These are phyloP conservation scores for Cairneyella variabilis DNA, from an alignment of 495 filamentous ascomycete species.

Conservation along the genomic window DNA sequence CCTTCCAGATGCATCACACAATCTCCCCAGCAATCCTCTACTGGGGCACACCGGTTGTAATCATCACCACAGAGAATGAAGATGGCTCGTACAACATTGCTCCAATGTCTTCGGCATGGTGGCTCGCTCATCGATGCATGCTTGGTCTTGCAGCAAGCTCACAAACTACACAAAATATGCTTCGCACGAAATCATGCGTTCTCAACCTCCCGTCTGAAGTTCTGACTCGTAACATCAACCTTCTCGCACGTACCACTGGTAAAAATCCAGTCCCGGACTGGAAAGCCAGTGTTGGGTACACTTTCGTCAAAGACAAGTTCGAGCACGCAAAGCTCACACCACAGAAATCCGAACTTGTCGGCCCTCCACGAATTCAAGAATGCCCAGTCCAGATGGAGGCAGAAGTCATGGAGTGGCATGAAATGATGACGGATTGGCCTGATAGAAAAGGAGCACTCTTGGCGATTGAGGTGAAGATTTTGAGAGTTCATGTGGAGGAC, in stretches of 20 bases:
- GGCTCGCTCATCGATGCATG: slow-evolving; percentile 42
- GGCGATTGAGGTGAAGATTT: slow-evolving; percentile 32
- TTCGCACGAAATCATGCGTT: slow-evolving; percentile 41
- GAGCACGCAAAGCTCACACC: slow-evolving; percentile 31
- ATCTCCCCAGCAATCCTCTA: slow-evolving; percentile 45
- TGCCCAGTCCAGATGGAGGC: slow-evolving; percentile 42
- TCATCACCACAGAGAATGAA: slow-evolving; percentile 40
- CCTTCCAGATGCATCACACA: slow-evolving; percentile 31
- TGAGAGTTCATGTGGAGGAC: slow-evolving; percentile 29
- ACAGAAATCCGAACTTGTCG: slow-evolving; percentile 29
- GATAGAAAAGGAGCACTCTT: slow-evolving; percentile 17
- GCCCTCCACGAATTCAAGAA: slow-evolving; percentile 31
- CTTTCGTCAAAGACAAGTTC: slow-evolving; percentile 34
- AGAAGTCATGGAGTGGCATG: slow-evolving; percentile 30
- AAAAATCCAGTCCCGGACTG: slow-evolving; percentile 28
- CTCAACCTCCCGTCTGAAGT: slow-evolving; percentile 38
- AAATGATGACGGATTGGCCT: slow-evolving; percentile 31
- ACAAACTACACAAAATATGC: slow-evolving; percentile 40
- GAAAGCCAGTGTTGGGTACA: slow-evolving; percentile 3
- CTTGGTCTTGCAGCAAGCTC: slow-evolving; percentile 36
- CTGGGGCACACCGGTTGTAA: slow-evolving; percentile 42
- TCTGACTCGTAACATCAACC: slow-evolving; percentile 36
- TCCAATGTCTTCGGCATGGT: slow-evolving; percentile 45
- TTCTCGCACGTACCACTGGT: slow-evolving; percentile 39
- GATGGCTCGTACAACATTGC: slow-evolving; percentile 39